Conservation (phyloP, 2,329 filamentous ascomycete species). For the Cryphonectria nitschkei region DNA sequence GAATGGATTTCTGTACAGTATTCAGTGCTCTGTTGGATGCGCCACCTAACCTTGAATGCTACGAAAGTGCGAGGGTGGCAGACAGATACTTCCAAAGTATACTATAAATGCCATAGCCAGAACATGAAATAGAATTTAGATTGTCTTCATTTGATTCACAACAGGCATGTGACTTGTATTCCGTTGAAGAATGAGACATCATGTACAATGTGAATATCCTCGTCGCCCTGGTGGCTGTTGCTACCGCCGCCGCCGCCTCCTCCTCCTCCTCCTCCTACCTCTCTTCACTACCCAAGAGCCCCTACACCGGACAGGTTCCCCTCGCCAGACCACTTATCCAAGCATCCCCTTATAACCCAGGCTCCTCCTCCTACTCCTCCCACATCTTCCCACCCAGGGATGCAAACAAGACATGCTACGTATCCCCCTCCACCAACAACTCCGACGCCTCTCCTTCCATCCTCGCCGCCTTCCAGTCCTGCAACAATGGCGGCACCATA, state of each 20-base stretch:
- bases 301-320: neutral
- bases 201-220: neutral
- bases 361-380: neutral
- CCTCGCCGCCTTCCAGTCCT: slow-evolving; percentile 57
- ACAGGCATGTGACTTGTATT: neutral
- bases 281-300: neutral
- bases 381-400: slow-evolving; percentile 30
- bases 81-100: neutral
- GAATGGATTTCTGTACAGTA: neutral
- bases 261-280: neutral
- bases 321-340: slow-evolving; percentile 13
- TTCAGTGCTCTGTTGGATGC: no score
- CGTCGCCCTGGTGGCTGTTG: neutral
- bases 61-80: neutral
- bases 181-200: neutral
- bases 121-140: neutral
- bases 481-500: slow-evolving; percentile 65
- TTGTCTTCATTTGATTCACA: neutral
- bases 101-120: neutral
- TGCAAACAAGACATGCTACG: slow-evolving; percentile 34
- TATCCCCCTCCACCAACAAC: slow-evolving; percentile 32
- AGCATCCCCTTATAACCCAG: slow-evolving; percentile 17
- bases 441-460: slow-evolving; percentile 47
- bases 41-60: neutral
- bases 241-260: neutral